Base-by-base conservation (phyloP, 2,329 filamentous ascomycete species). In the Talaromyces sp. region DNA sequence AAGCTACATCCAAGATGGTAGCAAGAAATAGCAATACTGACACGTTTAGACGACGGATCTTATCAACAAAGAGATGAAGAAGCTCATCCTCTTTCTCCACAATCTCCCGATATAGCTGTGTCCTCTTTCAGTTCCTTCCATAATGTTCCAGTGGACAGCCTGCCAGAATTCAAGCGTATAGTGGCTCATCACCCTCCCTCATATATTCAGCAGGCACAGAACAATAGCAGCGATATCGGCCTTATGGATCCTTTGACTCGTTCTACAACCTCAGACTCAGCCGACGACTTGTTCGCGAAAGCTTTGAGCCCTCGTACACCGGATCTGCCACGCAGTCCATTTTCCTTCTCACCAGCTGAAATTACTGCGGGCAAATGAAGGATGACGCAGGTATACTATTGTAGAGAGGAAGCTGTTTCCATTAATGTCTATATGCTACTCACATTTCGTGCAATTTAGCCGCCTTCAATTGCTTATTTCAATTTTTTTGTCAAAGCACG, bases 271-370 rank as follows among this genome's bases (percentile, higher is more conserved):
- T 61, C 65, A 5, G 84, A 87, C 40, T 82, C 81, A 0, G 88
- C 91, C 63, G 91, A 96, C 59, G 92, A 89, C 40, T 79, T 96
- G 2, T 97, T 97, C 69, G 91, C 91, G 0, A 81, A 96, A 54
- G 91, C 90, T 1, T 84, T 96, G 75, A 93, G 89, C 67, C 91
- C 91, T 1, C 81, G 91, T 53, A 92, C 89, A 66, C 91, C 91
- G 0, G 91, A 95, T 64, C 91, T 94, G 79, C 85, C 86, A 55
- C 89, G 86, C 65, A 92, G 89, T 68, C 91, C 91, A 0, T 97
- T 96, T 68, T 83, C 81, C 3, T 83, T 86, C 69, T 73, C 75
- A 31, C 70, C 70, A n/a, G 66, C 70, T 43, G 76, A 78, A 61
- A 75, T 69, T 40, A 64, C 62, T 62, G 66, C 56, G 57, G 33